These are phyloP conservation scores for Xylaria venustula DNA, from an alignment of 495 filamentous ascomycete genomes.

Conservation along the genomic window DNA sequence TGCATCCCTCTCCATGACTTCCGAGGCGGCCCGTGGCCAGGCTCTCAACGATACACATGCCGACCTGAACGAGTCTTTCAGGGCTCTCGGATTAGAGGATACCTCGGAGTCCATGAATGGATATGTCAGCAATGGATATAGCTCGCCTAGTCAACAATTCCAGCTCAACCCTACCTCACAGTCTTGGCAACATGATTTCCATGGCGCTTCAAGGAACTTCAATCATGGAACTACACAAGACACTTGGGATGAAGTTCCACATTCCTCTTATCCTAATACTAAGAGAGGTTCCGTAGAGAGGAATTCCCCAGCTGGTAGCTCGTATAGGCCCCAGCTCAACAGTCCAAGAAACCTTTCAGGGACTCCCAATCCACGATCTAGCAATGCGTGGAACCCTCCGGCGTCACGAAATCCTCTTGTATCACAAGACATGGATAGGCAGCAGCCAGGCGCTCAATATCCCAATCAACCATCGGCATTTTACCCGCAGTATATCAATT, in stretches of 20 bases:
- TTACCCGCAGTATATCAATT: conserved; percentile 20
- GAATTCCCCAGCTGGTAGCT: conserved; percentile 54
- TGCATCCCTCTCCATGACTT: conserved; percentile 10
- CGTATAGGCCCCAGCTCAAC: conserved; percentile 51
- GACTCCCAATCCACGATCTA: conserved; percentile 45
- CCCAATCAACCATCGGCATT: conserved; percentile 23
- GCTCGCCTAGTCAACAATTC: conserved; percentile 21
- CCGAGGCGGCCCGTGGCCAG: conserved; percentile 17
- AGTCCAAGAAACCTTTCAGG: conserved; percentile 58
- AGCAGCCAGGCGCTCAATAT: conserved; percentile 26
- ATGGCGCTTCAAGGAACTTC: conserved; percentile 13
- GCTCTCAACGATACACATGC: conserved; percentile 9
- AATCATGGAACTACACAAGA: conserved; percentile 16
- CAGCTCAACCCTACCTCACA: conserved; percentile 38
- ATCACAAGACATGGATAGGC: conserved; percentile 32
- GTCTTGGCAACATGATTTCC: conserved; percentile 35
- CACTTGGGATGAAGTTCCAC: conserved; percentile 13
- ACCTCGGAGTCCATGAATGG: conserved; percentile 2
- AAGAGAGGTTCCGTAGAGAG: conserved; percentile 25
- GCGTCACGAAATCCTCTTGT: conserved; percentile 34
- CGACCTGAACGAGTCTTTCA: conserved; percentile 18
- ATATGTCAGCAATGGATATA: conserved; percentile 17
- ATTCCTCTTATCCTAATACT: not conserved
- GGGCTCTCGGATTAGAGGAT: conserved; percentile 17
- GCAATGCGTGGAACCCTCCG: conserved; percentile 38